Evolutionary conservation across 1,284 basidiomycete species (phyloP).

Genomic region (Lentinus polychrous): DNA sequence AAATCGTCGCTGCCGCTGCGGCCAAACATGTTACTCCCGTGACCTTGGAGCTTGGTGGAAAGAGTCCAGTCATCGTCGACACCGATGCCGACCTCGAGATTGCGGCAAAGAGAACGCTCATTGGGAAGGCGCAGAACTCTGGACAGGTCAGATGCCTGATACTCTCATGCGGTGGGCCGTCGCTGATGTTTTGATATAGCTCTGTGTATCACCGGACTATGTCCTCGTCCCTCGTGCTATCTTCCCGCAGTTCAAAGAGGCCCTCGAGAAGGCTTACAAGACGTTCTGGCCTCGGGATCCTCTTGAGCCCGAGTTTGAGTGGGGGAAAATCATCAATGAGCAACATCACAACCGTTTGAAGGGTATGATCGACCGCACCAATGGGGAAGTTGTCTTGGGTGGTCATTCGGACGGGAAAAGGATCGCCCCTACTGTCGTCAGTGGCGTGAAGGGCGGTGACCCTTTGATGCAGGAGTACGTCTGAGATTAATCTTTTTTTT

Average conservation of each 20-base stretch:
- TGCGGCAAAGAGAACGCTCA: constrained; percentile 61
- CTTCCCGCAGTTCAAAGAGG: constrained; percentile 47
- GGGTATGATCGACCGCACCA: constrained; percentile 40
- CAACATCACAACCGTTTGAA: constrained; percentile 47
- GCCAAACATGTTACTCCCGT: constrained; percentile 79
- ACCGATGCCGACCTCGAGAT: constrained; percentile 52
- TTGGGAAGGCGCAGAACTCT: constrained; percentile 73
- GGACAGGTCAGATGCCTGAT: constrained; percentile 47
- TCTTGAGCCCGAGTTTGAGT: constrained; percentile 29
- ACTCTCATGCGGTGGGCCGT: neutral
- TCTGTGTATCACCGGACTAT: constrained; percentile 63
- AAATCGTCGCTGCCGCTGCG: constrained; percentile 73
- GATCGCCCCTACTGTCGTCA: constrained; percentile 42
- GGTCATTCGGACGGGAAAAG: constrained; percentile 38
- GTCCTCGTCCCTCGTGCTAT: constrained; percentile 43
- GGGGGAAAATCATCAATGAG: constrained; percentile 40
- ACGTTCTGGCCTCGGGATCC: constrained; percentile 34
- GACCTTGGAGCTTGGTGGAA: constrained; percentile 79
- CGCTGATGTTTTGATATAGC: constrained; percentile 21
- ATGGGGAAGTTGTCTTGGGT: constrained; percentile 51
- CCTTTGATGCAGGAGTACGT: constrained; percentile 47
- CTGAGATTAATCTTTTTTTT: neutral
- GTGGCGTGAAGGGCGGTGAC: constrained; percentile 41
- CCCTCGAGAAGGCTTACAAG: constrained; percentile 34
- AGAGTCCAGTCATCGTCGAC: constrained; percentile 80